phyloP scores from a whole-genome alignment of 306 rosid genomes.

The Dalbergia cochinchinensis region DNA sequence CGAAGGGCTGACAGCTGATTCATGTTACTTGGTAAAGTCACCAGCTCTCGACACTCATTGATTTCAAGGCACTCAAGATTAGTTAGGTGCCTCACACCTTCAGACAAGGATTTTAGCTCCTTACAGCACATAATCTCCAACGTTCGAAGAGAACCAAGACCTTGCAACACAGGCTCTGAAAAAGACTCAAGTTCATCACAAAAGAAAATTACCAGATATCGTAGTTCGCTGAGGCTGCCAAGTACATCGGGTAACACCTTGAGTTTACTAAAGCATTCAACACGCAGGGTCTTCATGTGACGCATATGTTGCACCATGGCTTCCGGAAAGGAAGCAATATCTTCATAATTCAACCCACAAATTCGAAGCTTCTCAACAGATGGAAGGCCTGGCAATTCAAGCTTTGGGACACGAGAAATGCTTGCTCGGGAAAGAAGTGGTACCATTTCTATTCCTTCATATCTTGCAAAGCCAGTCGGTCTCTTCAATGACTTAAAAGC shows the following conservation, averaged over 20 bases:
- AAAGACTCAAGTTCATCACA: background rate
- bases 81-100: constrained; percentile 6
- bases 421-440: background rate
- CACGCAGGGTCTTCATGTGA: background rate
- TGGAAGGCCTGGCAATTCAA: background rate
- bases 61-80: background rate
- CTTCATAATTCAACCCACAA: background rate
- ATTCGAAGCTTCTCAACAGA: background rate
- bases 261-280: background rate
- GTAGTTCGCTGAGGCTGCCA: background rate
- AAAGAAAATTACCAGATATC: accelerated
- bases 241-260: background rate
- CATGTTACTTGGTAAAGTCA: background rate
- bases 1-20: constrained; percentile 11
- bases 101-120: background rate
- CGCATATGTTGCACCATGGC: background rate
- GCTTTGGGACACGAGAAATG: background rate
- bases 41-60: accelerated
- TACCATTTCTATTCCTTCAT: background rate
- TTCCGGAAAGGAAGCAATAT: background rate
- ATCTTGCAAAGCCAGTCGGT: background rate
- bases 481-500: constrained; percentile 15
- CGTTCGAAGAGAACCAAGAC: background rate
- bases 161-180: background rate
- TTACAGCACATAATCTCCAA: accelerated